Base-by-base conservation (phyloP, 2,329 filamentous ascomycete species). In the Claviceps purpurea region DNA sequence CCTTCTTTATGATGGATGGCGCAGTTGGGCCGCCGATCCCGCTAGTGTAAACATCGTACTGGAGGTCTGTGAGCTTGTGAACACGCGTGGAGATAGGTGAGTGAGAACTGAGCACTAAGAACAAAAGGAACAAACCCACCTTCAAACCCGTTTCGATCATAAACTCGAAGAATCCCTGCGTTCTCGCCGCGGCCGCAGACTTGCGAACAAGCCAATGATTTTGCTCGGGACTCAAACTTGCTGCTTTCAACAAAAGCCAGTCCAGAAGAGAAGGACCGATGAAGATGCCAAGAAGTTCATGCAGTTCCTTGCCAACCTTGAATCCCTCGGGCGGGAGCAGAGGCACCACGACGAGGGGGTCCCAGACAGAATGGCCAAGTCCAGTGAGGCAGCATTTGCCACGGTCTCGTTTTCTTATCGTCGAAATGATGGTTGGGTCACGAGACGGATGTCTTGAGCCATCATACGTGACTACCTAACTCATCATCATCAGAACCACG, bases 171-270 rank as follows among this genome's bases (percentile, higher is more conserved):
- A 51, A 54, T 41, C 57, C 57, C 51, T 54, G 34, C 3, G 48
- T 38, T n/a, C n/a, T n/a, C n/a, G n/a, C n/a, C n/a, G n/a, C n/a
- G n/a, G n/a, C n/a, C n/a, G n/a, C n/a, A n/a, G n/a, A n/a, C n/a
- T n/a, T n/a, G n/a, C n/a, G n/a, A n/a, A 60, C 54, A 56, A 59
- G 57, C 57, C 57, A 60, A 49, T 57, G 51, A 41, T 51, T 57
- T 34, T 40, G 48, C 26, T 53, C 47, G 16, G 43, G 10, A 40
- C 49, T 42, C 22, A 39, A 46, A n/a, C 16, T 45, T 18, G 39
- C 39, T 20, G 47, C 43, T 13, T 56, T 34, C 34, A 47, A 52
- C 16, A 52, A 34, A 0, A 50, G 1, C 54, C 52, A 52, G 44
- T 54, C 49, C n/a, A 37, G 45, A 18, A 47, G 14, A 5, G 44